Evolutionary conservation across 208 protist species (phyloP), one percentile per base, ranked within the genome.

Genomic region (Acanthamoeba sp.): DNA sequence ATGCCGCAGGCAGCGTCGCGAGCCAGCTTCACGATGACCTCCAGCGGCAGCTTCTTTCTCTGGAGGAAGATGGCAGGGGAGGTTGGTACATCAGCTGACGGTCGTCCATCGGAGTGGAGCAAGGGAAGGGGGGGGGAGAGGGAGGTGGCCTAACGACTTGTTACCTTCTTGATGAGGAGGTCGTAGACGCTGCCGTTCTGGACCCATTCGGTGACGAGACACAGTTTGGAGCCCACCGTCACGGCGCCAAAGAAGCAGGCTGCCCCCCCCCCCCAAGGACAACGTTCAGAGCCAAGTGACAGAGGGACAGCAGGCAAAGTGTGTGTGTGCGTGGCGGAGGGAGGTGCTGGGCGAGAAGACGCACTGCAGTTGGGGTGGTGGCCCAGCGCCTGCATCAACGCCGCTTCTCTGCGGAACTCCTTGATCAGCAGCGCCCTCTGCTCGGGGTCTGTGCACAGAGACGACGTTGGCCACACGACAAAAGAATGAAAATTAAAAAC

Each of bases 1-100:
- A 91, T 91, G 85, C 85, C 85, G n/a, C 48, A 91, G 22, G 85
- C 85, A 3, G 85, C 85, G 38, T 91, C 85, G 4, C 85, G 50
- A 5, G 85, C 85, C 0, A 91, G 18, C 55, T 91, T 91, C 0
- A 91, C 57, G 29, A 91, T 42, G 34, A 36, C 36, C 40, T 76
- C 66, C 3, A 32, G n/a, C n/a, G 66, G 36, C n/a, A 76, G 66
- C n/a, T 76, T 14, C 5, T 7, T 10, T 42, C 22, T 32, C 66
- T 76, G 66, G n/a, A n/a, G n/a, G n/a, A n/a, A n/a, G n/a, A n/a
- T n/a, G n/a, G n/a, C n/a, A n/a, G n/a, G n/a, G n/a, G n/a, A n/a
- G n/a, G n/a, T n/a, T n/a, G n/a, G n/a, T n/a, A n/a, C n/a, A n/a
- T n/a, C n/a, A n/a, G n/a, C n/a, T n/a, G n/a, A n/a, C n/a, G n/a